A percentile compares a stretch with the other conserved stretches of the same genome.
phyloP scores from a whole-genome alignment of 2,329 filamentous ascomycete genomes.

The Pestalotiopsis sp. region DNA sequence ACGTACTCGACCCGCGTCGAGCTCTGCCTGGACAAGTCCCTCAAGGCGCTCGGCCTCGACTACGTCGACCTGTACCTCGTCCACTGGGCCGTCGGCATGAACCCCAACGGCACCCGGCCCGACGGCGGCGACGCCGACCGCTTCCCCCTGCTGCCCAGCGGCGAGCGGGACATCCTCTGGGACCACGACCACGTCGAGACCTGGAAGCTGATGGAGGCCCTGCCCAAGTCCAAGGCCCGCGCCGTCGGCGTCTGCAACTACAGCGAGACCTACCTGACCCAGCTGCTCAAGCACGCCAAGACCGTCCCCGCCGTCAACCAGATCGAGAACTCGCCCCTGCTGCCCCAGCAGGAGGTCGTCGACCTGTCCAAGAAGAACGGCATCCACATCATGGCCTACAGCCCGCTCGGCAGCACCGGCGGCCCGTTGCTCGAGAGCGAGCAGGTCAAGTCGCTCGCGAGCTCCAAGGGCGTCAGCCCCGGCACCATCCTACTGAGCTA shows the following conservation, averaged over 20 bases:
- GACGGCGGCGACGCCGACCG: conserved; percentile 65
- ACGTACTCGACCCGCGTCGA: conserved; percentile 75
- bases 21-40: conserved; percentile 71
- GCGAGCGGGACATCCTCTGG: conserved; percentile 71
- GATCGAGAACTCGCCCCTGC: conserved; percentile 73
- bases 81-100: conserved; percentile 85
- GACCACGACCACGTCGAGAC: conserved; percentile 73
- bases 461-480: conserved; percentile 64
- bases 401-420: conserved; percentile 65
- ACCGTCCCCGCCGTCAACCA: conserved; percentile 71
- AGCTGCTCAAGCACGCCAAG: conserved; percentile 51
- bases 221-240: conserved; percentile 59
- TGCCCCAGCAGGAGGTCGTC: conserved; percentile 73
- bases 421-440: conserved; percentile 67
- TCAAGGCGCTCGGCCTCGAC: conserved; percentile 74
- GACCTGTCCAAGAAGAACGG: conserved; percentile 69
- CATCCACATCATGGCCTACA: conserved; percentile 75
- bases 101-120: conserved; percentile 62
- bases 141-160: conserved; percentile 76
- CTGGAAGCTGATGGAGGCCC: conserved; percentile 76
- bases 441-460: conserved; percentile 64
- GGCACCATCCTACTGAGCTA: conserved; percentile 71
- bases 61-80: conserved; percentile 83
- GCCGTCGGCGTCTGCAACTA: conserved; percentile 63
- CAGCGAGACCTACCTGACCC: conserved; percentile 56